These are phyloP conservation scores for Meyerozyma smithsonii DNA, from an alignment of 1,139 yeast genomes.

Conservation along the genomic window DNA sequence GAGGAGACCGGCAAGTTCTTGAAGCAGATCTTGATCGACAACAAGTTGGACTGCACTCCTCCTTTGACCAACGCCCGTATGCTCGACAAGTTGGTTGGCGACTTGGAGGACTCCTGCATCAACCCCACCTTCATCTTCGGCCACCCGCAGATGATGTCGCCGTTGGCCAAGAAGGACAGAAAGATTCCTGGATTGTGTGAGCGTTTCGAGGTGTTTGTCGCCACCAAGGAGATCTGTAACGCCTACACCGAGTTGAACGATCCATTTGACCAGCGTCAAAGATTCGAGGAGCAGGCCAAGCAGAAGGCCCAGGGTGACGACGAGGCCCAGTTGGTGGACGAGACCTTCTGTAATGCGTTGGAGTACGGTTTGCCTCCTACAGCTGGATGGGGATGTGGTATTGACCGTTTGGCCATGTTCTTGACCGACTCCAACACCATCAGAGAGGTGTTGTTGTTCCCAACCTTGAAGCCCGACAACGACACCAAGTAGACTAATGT, in stretches of 20 bases:
- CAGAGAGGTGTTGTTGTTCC: slow-evolving; percentile 96
- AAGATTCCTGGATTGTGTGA: slow-evolving; percentile 92
- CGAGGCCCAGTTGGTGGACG: slow-evolving; percentile 96
- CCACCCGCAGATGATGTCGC: slow-evolving; percentile 99
- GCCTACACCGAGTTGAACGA: slow-evolving; percentile 99
- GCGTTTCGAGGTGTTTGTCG: slow-evolving; percentile 97
- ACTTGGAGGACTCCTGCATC: slow-evolving; percentile 83
- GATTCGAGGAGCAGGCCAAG: slow-evolving; percentile 98
- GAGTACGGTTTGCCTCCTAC: slow-evolving; percentile 99
- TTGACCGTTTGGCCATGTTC: slow-evolving; percentile 97
- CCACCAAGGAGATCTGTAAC: slow-evolving; percentile 96
- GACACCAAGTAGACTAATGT: background rate
- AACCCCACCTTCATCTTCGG: slow-evolving; percentile 98
- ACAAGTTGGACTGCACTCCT: slow-evolving; percentile 88
- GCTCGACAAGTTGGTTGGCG: slow-evolving; percentile 98
- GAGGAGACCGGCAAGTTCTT: slow-evolving; percentile 90
- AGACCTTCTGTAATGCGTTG: slow-evolving; percentile 93
- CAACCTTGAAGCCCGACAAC: slow-evolving; percentile 93
- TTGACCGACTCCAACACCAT: slow-evolving; percentile 94
- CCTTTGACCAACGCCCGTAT: slow-evolving; percentile 98
- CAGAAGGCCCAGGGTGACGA: slow-evolving; percentile 99
- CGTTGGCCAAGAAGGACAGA: slow-evolving; percentile 95
- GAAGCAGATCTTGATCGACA: slow-evolving; percentile 70
- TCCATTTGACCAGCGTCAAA: slow-evolving; percentile 94
- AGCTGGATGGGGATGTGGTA: slow-evolving; percentile 99